Percentiles rank a stretch among this genome's conserved stretches.
phyloP scores from a whole-genome alignment of 495 filamentous ascomycete species.

The Penicillium bovifimosum region DNA sequence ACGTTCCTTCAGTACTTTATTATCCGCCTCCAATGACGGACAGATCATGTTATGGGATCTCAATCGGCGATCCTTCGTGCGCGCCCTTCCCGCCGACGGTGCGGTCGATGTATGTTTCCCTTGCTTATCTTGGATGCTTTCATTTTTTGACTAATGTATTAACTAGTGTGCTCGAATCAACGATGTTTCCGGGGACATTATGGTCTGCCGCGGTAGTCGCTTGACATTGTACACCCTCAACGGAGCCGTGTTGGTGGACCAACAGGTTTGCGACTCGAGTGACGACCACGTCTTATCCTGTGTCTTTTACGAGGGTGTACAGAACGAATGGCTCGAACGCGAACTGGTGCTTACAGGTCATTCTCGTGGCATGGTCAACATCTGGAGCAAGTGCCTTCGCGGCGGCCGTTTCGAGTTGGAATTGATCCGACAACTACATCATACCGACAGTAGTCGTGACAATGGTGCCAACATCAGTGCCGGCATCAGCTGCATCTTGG shows the following conservation, averaged over 20 bases:
- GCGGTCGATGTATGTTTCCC: slow-evolving; percentile 43
- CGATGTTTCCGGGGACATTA: slow-evolving; percentile 81
- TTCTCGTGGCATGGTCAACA: slow-evolving; percentile 74
- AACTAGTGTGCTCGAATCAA: slow-evolving; percentile 73
- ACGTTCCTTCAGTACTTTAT: slow-evolving; percentile 77
- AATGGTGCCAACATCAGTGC: slow-evolving; percentile 69
- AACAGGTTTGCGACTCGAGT: slow-evolving; percentile 63
- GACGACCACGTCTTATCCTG: slow-evolving; percentile 75
- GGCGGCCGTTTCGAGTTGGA: slow-evolving; percentile 53
- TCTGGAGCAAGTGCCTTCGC: slow-evolving; percentile 51
- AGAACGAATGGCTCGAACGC: slow-evolving; percentile 88
- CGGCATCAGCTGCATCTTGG: slow-evolving; percentile 82
- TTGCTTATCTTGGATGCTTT: not conserved
- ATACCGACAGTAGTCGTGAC: slow-evolving; percentile 68
- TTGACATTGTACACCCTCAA: slow-evolving; percentile 85
- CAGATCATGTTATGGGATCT: slow-evolving; percentile 88
- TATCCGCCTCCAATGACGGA: slow-evolving; percentile 76
- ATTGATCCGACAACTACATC: slow-evolving; percentile 73
- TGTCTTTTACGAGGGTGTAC: slow-evolving; percentile 87
- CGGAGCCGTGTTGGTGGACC: slow-evolving; percentile 72
- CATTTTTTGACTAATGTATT: slow-evolving; percentile 25
- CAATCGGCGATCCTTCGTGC: slow-evolving; percentile 79
- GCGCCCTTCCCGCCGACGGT: slow-evolving; percentile 56
- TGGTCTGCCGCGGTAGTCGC: slow-evolving; percentile 69
- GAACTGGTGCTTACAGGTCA: slow-evolving; percentile 88